phyloP scores from a whole-genome alignment of 2,329 filamentous ascomycete species.

The Aurifilum marmelostoma region DNA sequence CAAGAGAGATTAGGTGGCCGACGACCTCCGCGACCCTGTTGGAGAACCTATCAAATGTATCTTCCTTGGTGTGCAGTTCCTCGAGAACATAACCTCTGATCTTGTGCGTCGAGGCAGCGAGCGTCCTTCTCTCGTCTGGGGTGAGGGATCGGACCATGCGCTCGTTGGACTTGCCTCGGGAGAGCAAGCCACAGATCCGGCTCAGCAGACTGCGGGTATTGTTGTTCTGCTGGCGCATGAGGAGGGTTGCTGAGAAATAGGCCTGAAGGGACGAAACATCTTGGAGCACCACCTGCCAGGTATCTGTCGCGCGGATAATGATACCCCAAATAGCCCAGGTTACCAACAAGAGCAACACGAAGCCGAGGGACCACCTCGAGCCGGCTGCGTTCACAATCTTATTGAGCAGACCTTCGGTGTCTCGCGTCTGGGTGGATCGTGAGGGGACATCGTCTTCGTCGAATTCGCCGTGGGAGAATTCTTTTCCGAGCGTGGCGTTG shows the following conservation, averaged over 20 bases:
- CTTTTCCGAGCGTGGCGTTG: constrained; percentile 25
- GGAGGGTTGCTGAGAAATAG: constrained; percentile 43
- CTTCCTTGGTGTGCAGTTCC: constrained; percentile 36
- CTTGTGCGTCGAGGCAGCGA: constrained; percentile 31
- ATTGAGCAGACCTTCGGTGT: constrained; percentile 25
- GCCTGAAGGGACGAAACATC: constrained; percentile 42
- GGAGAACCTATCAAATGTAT: constrained; percentile 37
- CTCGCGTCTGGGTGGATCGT: constrained; percentile 19
- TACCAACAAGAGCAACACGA: constrained; percentile 38
- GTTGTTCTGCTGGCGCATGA: constrained; percentile 44
- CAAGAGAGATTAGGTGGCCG: constrained; percentile 38
- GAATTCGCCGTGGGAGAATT: constrained; percentile 23
- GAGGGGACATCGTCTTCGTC: neutral
- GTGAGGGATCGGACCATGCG: constrained; percentile 36
- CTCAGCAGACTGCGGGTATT: constrained; percentile 36
- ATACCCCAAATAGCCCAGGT: constrained; percentile 39
- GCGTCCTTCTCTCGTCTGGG: constrained; percentile 26
- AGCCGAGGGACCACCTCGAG: constrained; percentile 33
- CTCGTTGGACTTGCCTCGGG: constrained; percentile 38
- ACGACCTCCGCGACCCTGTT: constrained; percentile 34
- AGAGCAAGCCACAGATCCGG: constrained; percentile 39
- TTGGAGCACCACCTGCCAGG: constrained; percentile 43
- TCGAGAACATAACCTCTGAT: constrained; percentile 33
- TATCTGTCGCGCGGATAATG: constrained; percentile 38
- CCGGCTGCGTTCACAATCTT: constrained; percentile 31